Base-by-base conservation (phyloP, 192 early-diverging fungal species). In the Podila horticola region DNA sequence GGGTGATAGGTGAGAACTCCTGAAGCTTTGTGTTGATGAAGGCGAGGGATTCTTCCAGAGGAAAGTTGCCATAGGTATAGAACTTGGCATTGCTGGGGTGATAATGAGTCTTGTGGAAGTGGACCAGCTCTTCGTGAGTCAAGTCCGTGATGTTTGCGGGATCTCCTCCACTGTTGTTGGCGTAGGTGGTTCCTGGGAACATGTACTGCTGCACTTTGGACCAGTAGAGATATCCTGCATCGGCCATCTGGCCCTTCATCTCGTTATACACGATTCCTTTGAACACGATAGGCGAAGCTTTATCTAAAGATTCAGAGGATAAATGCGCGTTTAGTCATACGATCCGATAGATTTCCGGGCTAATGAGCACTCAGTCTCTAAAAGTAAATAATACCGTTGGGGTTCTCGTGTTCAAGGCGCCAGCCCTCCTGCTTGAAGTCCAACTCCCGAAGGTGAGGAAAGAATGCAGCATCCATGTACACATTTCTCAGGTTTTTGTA, bases 261-360 rank as follows among this genome's bases (percentile, higher is more conserved):
- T 99, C 97, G 77, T 99, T 99, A 75, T 96, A 99, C 26, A 99
- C 97, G 29, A 99, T 93, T 60, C 97, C 97, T 73, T 98, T 98
- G 82, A 99, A 93, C 48, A 93, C 85, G 41, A 95, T 86, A 24
- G 93, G 93, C 6, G 92, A 86, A 5, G 79, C 49, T 9, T 85
- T 71, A 82, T 95, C 91, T 87, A 75, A 22, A 31, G 8, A 8
- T 45, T 17, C 12, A 45, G 3, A 36, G 34, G 34, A 36, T 10
- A 36, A 0, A 45, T 45, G 15, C 2, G 15, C 41, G 2, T 17
- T 45, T 45, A 45, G 41, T 45, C 15, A 17, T 45, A 4, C 41
- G 11, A 15, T 45, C 41, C 0, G 41, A 45, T 45, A 17, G 15
- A 45, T 12, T 3, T 13, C 15, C 15, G 41, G 41, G 11, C n/a